Evolutionary conservation across 2,329 filamentous ascomycete genomes (phyloP).

Genomic region (Rachicladosporium sp.): DNA sequence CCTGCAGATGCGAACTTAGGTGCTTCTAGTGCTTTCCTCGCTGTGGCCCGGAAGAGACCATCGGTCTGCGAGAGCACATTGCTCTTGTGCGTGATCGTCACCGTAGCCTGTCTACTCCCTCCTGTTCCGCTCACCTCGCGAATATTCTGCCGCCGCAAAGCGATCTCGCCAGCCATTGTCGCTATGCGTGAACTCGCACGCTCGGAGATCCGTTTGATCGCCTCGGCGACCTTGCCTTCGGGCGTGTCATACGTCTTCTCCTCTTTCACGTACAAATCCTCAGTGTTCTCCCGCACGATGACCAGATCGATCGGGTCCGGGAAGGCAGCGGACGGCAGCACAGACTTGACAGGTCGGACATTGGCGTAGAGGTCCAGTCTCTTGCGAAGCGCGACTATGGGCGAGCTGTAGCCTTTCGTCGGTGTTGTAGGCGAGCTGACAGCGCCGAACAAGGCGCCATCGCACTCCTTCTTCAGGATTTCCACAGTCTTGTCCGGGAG

Average conservation of each 20-base stretch:
- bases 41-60: conserved; percentile 78
- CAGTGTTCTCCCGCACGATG: conserved; percentile 97
- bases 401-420: conserved; percentile 90
- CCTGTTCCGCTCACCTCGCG: conserved; percentile 46
- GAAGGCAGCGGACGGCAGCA: conserved; percentile 43
- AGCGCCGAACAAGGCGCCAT: conserved; percentile 91
- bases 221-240: conserved; percentile 77
- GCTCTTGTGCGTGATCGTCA: conserved; percentile 97
- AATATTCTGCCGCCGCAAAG: conserved; percentile 71
- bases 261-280: conserved; percentile 96
- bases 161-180: conserved; percentile 89
- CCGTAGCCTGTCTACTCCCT: conserved; percentile 58
- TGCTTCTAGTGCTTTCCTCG: conserved; percentile 58
- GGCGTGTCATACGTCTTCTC: conserved; percentile 69
- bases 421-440: conserved; percentile 82
- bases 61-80: conserved; percentile 96
- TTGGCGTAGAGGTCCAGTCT: conserved; percentile 92
- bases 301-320: conserved; percentile 74
- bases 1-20: conserved; percentile 51
- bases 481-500: conserved; percentile 86
- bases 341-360: conserved; percentile 86
- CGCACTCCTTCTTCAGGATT: conserved; percentile 77
- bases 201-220: conserved; percentile 92
- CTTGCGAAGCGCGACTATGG: conserved; percentile 94
- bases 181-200: conserved; percentile 76